These are phyloP conservation scores for Candida neerlandica DNA, from an alignment of 1,139 yeast species.

Conservation along the genomic window DNA sequence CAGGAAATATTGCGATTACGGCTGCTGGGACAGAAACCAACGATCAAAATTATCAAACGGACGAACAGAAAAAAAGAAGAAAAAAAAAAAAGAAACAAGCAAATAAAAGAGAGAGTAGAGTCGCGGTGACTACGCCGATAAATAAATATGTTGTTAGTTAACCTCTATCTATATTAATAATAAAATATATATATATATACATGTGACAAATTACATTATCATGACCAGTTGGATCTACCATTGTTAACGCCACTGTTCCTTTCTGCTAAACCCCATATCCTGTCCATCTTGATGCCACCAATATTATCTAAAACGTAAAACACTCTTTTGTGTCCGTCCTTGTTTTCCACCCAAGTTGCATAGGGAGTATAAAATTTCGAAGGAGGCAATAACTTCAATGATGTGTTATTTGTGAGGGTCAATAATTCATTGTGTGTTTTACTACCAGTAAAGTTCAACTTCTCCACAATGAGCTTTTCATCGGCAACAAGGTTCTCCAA, in stretches of 20 bases:
- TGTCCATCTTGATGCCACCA: constrained; percentile 82
- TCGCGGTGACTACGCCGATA: too few species aligned
- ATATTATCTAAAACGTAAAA: constrained; percentile 71
- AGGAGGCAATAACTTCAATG: constrained; percentile 40
- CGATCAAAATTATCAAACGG: too few species aligned
- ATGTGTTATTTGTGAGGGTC: constrained; percentile 44
- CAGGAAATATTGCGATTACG: background rate
- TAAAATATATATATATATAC: too few species aligned
- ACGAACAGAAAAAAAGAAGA: too few species aligned
- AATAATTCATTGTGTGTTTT: constrained; percentile 64
- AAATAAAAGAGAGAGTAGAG: too few species aligned
- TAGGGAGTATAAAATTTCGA: constrained; percentile 49
- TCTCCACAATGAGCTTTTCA: constrained; percentile 71
- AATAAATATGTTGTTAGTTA: too few species aligned
- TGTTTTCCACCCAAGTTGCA: constrained; percentile 56
- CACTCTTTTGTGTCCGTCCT: constrained; percentile 38
- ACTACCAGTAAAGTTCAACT: constrained; percentile 67
- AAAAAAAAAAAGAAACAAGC: too few species aligned
- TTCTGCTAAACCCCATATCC: constrained; percentile 81
- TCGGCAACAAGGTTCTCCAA: constrained; percentile 59
- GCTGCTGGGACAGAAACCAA: too few species aligned
- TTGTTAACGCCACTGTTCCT: constrained; percentile 64
- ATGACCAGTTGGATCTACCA: constrained; percentile 49
- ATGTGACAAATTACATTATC: background rate
- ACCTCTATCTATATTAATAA: too few species aligned